Evolutionary conservation across 345 rosid species (phyloP).

Genomic region (Salix koriyanagi): DNA sequence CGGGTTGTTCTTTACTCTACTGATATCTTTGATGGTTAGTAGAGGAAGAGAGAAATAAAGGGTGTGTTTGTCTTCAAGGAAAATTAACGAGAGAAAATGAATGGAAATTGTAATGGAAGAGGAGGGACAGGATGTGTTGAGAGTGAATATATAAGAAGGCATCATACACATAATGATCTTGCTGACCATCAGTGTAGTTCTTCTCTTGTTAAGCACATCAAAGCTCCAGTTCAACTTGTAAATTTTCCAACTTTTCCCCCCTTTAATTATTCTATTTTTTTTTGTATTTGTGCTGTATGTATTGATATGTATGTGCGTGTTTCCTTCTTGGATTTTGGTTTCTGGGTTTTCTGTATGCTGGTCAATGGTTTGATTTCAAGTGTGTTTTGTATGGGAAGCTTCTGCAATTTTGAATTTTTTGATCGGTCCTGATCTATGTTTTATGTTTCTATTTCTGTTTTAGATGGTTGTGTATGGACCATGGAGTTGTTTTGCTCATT

Average conservation of each 20-base stretch:
- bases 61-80: background rate
- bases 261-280: background rate
- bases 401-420: background rate
- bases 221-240: slow-evolving; percentile 94
- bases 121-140: slow-evolving; percentile 35
- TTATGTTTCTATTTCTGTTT: background rate
- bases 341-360: background rate
- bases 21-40: background rate
- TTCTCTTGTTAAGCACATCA: slow-evolving; percentile 73
- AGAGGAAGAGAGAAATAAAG: slow-evolving; percentile 4
- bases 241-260: slow-evolving; percentile 14
- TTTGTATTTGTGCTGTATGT: background rate
- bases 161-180: slow-evolving; percentile 61
- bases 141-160: slow-evolving; percentile 53
- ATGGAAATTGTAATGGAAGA: slow-evolving; percentile 13
- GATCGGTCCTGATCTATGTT: slow-evolving; percentile 23
- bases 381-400: background rate
- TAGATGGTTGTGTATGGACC: background rate
- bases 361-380: background rate
- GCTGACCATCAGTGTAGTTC: slow-evolving; percentile 74
- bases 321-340: background rate
- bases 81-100: slow-evolving; percentile 31
- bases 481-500: background rate
- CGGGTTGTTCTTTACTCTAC: background rate
- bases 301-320: background rate